Evolutionary conservation across 257 asterid species (phyloP).

Genomic region (Primulina tabacum): DNA sequence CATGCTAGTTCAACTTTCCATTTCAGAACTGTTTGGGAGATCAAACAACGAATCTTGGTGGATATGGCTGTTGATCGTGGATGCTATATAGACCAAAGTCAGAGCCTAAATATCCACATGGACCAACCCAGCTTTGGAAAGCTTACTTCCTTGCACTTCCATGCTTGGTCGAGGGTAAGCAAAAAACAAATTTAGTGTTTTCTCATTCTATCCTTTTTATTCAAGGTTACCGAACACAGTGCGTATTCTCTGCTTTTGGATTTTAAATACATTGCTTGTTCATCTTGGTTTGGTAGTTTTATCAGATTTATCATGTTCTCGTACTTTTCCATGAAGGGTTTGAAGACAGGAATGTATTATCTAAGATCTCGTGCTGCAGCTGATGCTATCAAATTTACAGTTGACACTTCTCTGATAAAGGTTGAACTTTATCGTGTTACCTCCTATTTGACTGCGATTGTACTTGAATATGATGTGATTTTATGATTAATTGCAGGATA

Average conservation of each 20-base stretch:
- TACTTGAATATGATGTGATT: background rate
- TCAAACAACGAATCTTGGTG: conserved; percentile 72
- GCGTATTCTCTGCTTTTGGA: background rate
- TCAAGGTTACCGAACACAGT: background rate
- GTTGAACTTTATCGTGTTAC: conserved; percentile 13
- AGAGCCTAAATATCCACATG: conserved; percentile 94
- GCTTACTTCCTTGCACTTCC: conserved; percentile 86
- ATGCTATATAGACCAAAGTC: conserved; percentile 92
- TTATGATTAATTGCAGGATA: conserved; percentile 33
- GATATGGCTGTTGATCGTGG: conserved; percentile 99
- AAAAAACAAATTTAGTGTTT: background rate
- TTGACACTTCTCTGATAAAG: conserved; percentile 71
- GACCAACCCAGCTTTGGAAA: conserved; percentile 84
- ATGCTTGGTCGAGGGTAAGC: conserved; percentile 83
- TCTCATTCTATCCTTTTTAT: background rate
- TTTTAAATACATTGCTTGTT: background rate
- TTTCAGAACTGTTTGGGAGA: conserved; percentile 94
- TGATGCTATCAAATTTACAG: conserved; percentile 91
- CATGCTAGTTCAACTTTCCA: conserved; percentile 21
- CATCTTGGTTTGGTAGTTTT: background rate
- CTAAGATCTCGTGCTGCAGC: conserved; percentile 92
- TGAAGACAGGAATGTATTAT: conserved; percentile 97
- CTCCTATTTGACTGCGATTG: background rate
- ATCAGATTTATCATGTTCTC: background rate
- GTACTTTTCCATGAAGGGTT: conserved; percentile 45